Evolutionary conservation across 768 basidiomycete species (phyloP).

Genomic region (Kwoniella bestiolae): DNA sequence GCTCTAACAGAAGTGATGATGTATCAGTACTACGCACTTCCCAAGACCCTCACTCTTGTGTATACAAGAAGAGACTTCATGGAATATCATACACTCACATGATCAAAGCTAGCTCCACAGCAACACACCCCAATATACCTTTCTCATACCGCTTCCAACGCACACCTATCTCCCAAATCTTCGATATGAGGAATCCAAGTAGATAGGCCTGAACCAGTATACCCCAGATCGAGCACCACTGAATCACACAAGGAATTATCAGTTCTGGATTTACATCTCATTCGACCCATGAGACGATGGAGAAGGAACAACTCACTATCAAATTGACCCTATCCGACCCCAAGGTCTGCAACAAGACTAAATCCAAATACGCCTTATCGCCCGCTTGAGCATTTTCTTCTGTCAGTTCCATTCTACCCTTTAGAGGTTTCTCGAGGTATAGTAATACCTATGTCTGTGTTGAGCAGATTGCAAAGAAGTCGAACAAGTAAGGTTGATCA

Average conservation of each 20-base stretch:
- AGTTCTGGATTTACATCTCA: too few species aligned
- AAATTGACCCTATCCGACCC: not conserved
- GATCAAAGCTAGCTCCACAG: not conserved
- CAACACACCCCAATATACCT: not conserved
- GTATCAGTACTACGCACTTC: not conserved
- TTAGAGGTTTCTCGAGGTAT: too few species aligned
- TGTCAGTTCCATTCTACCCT: conserved; percentile 8
- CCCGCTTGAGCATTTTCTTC: conserved; percentile 9
- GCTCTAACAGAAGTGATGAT: not conserved
- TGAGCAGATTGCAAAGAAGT: too few species aligned
- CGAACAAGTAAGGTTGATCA: too few species aligned
- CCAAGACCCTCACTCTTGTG: not conserved
- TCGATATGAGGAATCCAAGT: not conserved
- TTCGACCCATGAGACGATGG: not conserved
- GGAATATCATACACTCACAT: not conserved
- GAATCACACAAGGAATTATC: not conserved
- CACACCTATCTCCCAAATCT: not conserved
- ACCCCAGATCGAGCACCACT: conserved; percentile 15
- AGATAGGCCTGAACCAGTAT: not conserved
- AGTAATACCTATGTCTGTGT: too few species aligned
- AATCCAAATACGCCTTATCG: conserved; percentile 14
- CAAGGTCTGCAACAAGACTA: conserved; percentile 8
- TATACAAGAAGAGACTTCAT: not conserved
- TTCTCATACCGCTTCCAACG: not conserved
- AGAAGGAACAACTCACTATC: conserved; percentile 1